Percentiles rank a stretch among this genome's conserved stretches.
These are phyloP conservation scores for Penicillium sp. DNA, from an alignment of 2,329 filamentous ascomycete genomes.

Conservation along the genomic window DNA sequence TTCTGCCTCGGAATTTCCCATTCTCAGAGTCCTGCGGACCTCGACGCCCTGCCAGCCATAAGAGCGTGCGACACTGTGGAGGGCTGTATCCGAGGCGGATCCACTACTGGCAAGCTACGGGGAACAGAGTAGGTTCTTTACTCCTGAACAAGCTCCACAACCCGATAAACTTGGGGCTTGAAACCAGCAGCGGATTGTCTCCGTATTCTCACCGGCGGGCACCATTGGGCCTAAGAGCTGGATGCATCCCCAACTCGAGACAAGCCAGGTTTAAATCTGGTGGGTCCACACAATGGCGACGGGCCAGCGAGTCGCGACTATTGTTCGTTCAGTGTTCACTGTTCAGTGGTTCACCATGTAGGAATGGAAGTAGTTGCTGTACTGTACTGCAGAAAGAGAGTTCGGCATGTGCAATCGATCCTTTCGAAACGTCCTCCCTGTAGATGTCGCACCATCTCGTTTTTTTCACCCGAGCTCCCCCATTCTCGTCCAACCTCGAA, in stretches of 20 bases:
- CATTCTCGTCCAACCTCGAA: neutral
- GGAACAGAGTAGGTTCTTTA: conserved; percentile 3
- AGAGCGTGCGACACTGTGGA: conserved; percentile 3
- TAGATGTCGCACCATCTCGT: conserved; percentile 21
- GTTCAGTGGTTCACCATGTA: neutral
- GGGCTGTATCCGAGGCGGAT: conserved; percentile 15
- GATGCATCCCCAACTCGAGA: conserved; percentile 3
- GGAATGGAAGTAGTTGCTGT: too few relatives aligned
- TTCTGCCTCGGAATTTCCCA: conserved; percentile 6
- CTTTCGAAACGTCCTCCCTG: conserved; percentile 7
- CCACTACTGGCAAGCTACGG: conserved; percentile 7
- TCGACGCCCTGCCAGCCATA: conserved; percentile 2
- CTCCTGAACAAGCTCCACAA: conserved; percentile 1
- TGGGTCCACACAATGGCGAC: conserved; percentile 10
- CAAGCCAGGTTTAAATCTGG: conserved; percentile 4
- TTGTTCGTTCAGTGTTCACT: neutral
- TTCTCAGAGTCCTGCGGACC: neutral
- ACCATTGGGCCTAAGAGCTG: conserved; percentile 9
- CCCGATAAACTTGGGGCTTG: too few relatives aligned
- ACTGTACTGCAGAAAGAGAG: neutral
- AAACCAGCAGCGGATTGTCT: conserved; percentile 5
- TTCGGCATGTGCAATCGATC: conserved; percentile 14
- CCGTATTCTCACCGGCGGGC: conserved; percentile 8
- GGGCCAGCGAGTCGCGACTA: neutral
- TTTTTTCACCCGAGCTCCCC: conserved; percentile 1